phyloP scores from a whole-genome alignment of 2,329 filamentous ascomycete species.

The Cladosporium sp. region DNA sequence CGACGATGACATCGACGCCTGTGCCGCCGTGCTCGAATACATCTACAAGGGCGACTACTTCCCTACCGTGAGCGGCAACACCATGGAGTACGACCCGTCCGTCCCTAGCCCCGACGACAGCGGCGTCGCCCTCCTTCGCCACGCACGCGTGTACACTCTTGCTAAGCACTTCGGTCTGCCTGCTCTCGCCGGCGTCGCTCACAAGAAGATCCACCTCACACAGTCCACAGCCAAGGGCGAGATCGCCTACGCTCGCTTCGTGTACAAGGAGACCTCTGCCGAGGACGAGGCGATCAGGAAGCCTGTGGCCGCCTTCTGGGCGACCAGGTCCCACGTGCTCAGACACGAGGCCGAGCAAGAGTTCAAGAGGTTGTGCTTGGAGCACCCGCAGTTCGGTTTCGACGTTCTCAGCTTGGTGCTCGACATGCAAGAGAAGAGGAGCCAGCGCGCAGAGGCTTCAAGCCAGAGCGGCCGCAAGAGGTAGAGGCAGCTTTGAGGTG shows the following conservation, averaged over 20 bases:
- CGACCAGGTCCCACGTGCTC: slow-evolving; percentile 73
- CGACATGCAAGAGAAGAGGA: slow-evolving; percentile 51
- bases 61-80: slow-evolving; percentile 61
- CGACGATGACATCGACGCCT: slow-evolving; percentile 68
- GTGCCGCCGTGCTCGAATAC: slow-evolving; percentile 78
- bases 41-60: slow-evolving; percentile 88
- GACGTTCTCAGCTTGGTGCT: slow-evolving; percentile 74
- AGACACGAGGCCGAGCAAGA: slow-evolving; percentile 83
- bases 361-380: slow-evolving; percentile 80
- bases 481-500: slow-evolving; percentile 31
- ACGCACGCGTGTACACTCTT: slow-evolving; percentile 86
- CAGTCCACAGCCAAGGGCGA: slow-evolving; percentile 85
- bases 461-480: slow-evolving; percentile 41
- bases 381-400: slow-evolving; percentile 89
- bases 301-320: slow-evolving; percentile 90
- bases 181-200: slow-evolving; percentile 72
- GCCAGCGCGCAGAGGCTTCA: slow-evolving; percentile 37
- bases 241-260: slow-evolving; percentile 87
- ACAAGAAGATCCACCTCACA: slow-evolving; percentile 89
- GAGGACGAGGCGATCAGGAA: slow-evolving; percentile 74
- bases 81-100: slow-evolving; percentile 68
- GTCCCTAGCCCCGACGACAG: slow-evolving; percentile 69
- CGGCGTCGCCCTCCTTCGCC: slow-evolving; percentile 82
- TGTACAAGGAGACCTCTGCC: slow-evolving; percentile 72
- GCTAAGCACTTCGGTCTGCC: slow-evolving; percentile 71